Evolutionary conservation across 1,284 basidiomycete genomes (phyloP).

Genomic region (Pholiota adiposa): DNA sequence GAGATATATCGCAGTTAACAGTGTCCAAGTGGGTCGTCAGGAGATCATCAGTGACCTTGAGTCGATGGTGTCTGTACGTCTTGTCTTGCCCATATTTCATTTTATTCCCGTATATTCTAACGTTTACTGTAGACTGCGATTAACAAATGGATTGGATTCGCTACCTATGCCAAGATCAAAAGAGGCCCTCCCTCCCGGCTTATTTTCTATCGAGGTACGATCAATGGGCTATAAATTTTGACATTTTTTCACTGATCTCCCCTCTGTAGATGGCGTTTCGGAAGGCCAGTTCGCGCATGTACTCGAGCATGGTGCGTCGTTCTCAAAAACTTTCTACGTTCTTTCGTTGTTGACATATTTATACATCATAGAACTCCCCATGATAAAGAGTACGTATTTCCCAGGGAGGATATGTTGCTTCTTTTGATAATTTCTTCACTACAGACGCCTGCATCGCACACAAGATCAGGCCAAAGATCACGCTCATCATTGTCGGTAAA

Average conservation of each 20-base stretch:
- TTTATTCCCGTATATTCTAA: background rate
- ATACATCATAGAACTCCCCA: conserved; percentile 51
- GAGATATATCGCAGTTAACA: conserved; percentile 52
- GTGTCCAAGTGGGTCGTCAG: conserved; percentile 62
- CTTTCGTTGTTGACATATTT: background rate
- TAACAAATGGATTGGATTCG: conserved; percentile 53
- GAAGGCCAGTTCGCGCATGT: conserved; percentile 76
- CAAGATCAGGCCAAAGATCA: conserved; percentile 60
- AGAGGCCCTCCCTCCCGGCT: conserved; percentile 52
- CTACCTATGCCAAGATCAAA: conserved; percentile 49
- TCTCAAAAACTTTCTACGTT: conserved; percentile 15
- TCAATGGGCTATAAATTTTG: background rate
- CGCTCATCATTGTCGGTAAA: conserved; percentile 77
- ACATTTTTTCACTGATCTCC: background rate
- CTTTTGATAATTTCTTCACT: background rate
- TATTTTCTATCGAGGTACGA: conserved; percentile 66
- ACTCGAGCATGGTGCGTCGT: conserved; percentile 54
- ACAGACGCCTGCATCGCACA: conserved; percentile 55
- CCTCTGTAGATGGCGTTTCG: conserved; percentile 66
- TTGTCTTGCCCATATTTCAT: background rate
- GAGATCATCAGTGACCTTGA: conserved; percentile 73
- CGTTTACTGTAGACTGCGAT: conserved; percentile 34
- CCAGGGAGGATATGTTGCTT: background rate
- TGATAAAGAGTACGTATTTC: conserved; percentile 49
- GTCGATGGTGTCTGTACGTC: conserved; percentile 52